A percentile compares a stretch with the other conserved stretches of the same genome.
Conservation (phyloP, 306 rosid species). For the Arachis hypogaea region DNA sequence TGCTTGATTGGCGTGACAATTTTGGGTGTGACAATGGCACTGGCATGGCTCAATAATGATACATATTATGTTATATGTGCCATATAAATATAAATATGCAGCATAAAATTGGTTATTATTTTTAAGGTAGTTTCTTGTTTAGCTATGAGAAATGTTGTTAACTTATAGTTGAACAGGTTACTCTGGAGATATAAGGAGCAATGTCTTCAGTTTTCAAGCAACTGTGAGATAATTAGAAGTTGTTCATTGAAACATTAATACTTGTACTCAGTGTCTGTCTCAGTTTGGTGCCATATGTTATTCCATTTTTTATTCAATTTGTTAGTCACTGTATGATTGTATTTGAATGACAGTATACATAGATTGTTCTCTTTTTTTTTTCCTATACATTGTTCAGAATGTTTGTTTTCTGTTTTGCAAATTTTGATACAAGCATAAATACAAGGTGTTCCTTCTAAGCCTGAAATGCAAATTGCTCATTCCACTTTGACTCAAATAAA, state of each 20-base stretch:
- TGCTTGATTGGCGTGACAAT: constrained; percentile 78
- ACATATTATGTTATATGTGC: neutral
- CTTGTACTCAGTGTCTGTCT: constrained; percentile 2
- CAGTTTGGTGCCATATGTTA: neutral
- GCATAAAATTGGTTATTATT: constrained; percentile 15
- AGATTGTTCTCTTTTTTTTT: neutral
- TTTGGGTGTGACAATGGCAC: constrained; percentile 52
- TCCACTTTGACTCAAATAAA: constrained; percentile 28
- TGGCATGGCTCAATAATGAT: constrained; percentile 11
- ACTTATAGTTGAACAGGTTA: constrained; percentile 1
- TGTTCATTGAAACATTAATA: constrained; percentile 22
- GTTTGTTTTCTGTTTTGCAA: too few species aligned
- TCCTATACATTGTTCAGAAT: neutral
- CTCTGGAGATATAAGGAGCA: constrained; percentile 27
- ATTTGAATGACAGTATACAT: constrained; percentile 10
- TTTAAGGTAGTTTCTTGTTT: neutral
- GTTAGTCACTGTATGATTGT: constrained; percentile 25
- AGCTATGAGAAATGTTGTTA: constrained; percentile 10
- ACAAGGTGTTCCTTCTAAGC: neutral
- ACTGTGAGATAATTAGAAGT: constrained; percentile 25
- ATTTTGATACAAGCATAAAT: too few species aligned
- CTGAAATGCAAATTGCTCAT: neutral
- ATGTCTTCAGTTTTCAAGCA: constrained; percentile 31
- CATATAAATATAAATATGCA: constrained; percentile 21
- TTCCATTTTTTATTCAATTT: neutral